These are phyloP conservation scores for Brassica incana DNA, from an alignment of 345 rosid genomes.

Conservation along the genomic window DNA sequence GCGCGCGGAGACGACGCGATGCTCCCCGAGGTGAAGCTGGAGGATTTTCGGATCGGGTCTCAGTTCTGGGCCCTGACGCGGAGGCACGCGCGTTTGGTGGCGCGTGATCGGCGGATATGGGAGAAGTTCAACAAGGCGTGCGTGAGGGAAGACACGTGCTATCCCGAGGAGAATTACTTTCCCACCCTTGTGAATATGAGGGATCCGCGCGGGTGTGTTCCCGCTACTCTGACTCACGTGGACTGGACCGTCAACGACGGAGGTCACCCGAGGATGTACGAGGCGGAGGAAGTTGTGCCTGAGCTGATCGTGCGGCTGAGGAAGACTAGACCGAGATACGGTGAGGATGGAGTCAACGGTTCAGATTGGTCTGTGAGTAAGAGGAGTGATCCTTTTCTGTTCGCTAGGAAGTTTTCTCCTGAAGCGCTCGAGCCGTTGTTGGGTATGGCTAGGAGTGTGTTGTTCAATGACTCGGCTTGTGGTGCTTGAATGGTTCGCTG, in stretches of 20 bases:
- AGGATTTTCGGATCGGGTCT: conserved; percentile 78
- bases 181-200: conserved; percentile 68
- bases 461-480: conserved; percentile 53
- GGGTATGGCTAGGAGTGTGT: conserved; percentile 47
- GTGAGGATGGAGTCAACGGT: conserved; percentile 48
- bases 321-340: conserved; percentile 51
- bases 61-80: conserved; percentile 83
- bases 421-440: conserved; percentile 45
- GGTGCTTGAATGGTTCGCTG: neutral
- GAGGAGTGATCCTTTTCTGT: conserved; percentile 54
- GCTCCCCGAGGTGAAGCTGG: conserved; percentile 70
- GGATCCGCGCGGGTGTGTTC: conserved; percentile 59
- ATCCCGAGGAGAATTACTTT: conserved; percentile 77
- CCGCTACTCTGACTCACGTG: conserved; percentile 78
- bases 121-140: conserved; percentile 63
- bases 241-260: conserved; percentile 55
- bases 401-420: conserved; percentile 67
- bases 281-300: conserved; percentile 49
- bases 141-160: conserved; percentile 52
- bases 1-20: conserved; percentile 71
- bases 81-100: conserved; percentile 65
- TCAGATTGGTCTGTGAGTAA: conserved; percentile 37
- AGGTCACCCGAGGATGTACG: conserved; percentile 74
- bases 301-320: conserved; percentile 51
- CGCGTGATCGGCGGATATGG: conserved; percentile 60